phyloP scores from a whole-genome alignment of 2,329 filamentous ascomycete species.

The Cordyceps pruinosa region DNA sequence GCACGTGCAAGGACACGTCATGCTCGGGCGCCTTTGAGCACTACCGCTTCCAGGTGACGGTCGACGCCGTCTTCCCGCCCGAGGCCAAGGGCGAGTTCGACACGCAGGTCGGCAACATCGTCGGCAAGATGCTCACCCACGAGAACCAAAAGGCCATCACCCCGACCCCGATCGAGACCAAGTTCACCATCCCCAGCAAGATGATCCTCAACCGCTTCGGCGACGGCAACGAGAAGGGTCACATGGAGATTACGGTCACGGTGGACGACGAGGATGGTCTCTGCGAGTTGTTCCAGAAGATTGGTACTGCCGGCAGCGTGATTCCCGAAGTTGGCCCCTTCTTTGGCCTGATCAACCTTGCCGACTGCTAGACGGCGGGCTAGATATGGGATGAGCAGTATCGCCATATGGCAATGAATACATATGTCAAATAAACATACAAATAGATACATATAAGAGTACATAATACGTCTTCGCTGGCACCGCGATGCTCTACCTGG shows the following conservation, averaged over 20 bases:
- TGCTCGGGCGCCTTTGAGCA: constrained; percentile 13
- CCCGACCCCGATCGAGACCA: constrained; percentile 11
- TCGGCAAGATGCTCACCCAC: constrained; percentile 11
- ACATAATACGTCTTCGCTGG: too few species aligned
- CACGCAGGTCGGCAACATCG: constrained; percentile 11
- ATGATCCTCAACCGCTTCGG: constrained; percentile 14
- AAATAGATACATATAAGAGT: too few species aligned
- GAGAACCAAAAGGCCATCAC: constrained; percentile 13
- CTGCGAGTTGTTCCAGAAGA: constrained; percentile 11
- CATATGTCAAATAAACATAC: too few species aligned
- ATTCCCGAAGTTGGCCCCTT: constrained; percentile 11
- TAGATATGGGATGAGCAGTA: background rate
- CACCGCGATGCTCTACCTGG: too few species aligned
- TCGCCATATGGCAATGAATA: background rate
- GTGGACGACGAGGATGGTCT: constrained; percentile 11
- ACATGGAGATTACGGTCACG: constrained; percentile 9
- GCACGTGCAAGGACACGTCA: constrained; percentile 10
- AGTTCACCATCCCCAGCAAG: constrained; percentile 13
- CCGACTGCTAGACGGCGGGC: constrained; percentile 2
- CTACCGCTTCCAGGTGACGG: constrained; percentile 8
- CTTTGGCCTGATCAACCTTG: constrained; percentile 12
- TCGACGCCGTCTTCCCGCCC: constrained; percentile 13
- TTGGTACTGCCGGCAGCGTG: constrained; percentile 12
- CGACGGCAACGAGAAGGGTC: constrained; percentile 14
- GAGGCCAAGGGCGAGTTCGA: constrained; percentile 13